Evolutionary conservation across 371 early-diverging fungal genomes (phyloP).

Genomic region (Apophysomyces trapeziformis): DNA sequence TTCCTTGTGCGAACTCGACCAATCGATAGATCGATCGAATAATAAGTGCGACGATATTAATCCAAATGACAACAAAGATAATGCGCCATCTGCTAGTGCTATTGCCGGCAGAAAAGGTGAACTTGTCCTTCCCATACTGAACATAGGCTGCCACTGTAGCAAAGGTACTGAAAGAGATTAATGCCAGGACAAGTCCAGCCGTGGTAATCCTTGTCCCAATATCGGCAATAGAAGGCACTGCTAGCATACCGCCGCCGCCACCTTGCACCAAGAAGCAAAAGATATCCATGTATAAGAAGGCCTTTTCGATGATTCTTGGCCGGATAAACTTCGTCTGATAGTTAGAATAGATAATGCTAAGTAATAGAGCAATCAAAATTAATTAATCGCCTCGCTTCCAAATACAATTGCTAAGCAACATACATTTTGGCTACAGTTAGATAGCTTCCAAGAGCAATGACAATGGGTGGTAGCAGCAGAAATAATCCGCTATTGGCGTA

Average conservation of each 20-base stretch:
- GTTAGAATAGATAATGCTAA: constrained; percentile 4
- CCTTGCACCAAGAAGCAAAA: constrained; percentile 12
- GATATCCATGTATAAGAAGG: constrained; percentile 5
- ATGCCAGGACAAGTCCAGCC: constrained; percentile 2
- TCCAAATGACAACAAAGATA: not conserved
- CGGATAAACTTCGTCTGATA: constrained; percentile 10
- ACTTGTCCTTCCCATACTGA: not conserved
- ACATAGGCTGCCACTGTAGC: not conserved
- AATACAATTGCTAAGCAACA: not conserved
- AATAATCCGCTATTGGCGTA: not conserved
- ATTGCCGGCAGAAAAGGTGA: constrained; percentile 1
- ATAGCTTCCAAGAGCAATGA: constrained; percentile 10
- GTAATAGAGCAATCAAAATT: not conserved
- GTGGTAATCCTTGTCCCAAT: not conserved
- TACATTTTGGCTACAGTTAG: constrained; percentile 10
- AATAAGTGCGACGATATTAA: constrained; percentile 9
- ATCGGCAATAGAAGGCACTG: not conserved
- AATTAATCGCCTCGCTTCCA: not conserved
- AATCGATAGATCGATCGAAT: constrained; percentile 18
- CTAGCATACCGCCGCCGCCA: constrained; percentile 10
- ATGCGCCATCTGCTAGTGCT: not conserved
- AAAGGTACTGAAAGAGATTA: constrained; percentile 11
- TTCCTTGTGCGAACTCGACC: constrained; percentile 8
- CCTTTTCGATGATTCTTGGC: not conserved
- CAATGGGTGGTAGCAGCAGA: constrained; percentile 10